phyloP scores from a whole-genome alignment of 192 early-diverging fungal genomes.

The Backusella macrospora region DNA sequence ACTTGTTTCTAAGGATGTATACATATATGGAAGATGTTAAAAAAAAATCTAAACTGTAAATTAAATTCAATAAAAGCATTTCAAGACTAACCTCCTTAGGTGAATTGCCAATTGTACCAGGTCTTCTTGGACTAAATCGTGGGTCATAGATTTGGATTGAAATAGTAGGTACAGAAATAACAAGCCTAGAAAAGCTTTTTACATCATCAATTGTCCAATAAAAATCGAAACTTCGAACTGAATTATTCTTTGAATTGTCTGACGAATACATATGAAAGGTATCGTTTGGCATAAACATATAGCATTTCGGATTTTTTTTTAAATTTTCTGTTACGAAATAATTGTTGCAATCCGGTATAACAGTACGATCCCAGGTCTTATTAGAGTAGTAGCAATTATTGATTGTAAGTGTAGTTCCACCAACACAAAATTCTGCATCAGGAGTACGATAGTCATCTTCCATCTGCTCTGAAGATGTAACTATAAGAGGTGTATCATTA shows the following conservation, averaged over 20 bases:
- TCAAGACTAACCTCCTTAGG: not conserved
- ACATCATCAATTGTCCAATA: conserved; percentile 27
- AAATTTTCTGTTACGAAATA: not conserved
- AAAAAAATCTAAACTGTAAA: too few relatives aligned
- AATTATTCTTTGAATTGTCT: not conserved
- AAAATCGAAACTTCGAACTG: conserved; percentile 19
- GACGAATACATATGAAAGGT: not conserved
- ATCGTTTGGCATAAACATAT: conserved; percentile 2
- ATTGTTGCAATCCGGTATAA: not conserved
- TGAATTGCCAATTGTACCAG: not conserved
- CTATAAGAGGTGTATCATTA: conserved; percentile 5
- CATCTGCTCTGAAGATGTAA: not conserved
- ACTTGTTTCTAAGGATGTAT: not conserved
- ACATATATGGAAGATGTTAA: not conserved
- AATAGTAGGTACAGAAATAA: conserved; percentile 14
- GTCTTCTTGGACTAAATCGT: conserved; percentile 12
- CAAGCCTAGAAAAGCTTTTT: not conserved
- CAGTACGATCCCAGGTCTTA: not conserved
- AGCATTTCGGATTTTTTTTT: not conserved
- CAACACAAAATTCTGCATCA: conserved; percentile 17
- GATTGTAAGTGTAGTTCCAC: not conserved
- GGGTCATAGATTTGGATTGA: conserved; percentile 15
- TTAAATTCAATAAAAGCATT: not conserved
- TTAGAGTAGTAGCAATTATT: not conserved
- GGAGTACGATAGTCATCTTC: not conserved